Base-by-base conservation (phyloP, 2,329 filamentous ascomycete genomes). In the Coccinonectria pachysandricola region DNA sequence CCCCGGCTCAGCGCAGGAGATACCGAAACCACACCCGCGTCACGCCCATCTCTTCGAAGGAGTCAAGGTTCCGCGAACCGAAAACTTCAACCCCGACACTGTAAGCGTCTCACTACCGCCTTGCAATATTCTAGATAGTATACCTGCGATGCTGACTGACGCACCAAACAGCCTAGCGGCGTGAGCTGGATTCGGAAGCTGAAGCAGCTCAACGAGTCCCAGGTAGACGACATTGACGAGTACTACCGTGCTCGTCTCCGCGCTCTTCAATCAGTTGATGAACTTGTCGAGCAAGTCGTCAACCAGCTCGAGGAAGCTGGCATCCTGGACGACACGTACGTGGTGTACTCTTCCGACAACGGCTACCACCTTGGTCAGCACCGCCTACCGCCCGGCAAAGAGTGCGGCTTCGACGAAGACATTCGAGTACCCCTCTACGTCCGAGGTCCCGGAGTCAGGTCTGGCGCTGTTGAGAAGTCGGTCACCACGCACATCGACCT, bases 51-150 rank as follows among this genome's bases (percentile, higher is more conserved):
- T 82, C 0, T 84, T 84, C 45, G 47, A 61, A 3, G 64, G 69
- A 15, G 64, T 60, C 0, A 65, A 59, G 12, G 65, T 81, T 0
- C 79, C 79, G 0, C 59, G 79, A 7, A 74, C 65, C 0, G 53
- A 60, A 0, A 71, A 73, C 45, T 84, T 83, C 50, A 84, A 85
- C 38, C 76, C 78, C 0, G 62, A 71, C 3, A 53, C 58, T 35
- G 67, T 69, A 48, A 19, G 54, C n/a, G n/a, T n/a, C n/a, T n/a
- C n/a, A n/a, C n/a, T n/a, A n/a, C n/a, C n/a, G n/a, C n/a, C n/a
- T n/a, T n/a, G n/a, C n/a, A n/a, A n/a, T n/a, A n/a, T n/a, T n/a
- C n/a, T n/a, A n/a, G n/a, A n/a, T n/a, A n/a, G n/a, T n/a, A n/a
- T n/a, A n/a, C n/a, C n/a, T n/a, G n/a, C n/a, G n/a, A n/a, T n/a